phyloP scores from a whole-genome alignment of 2,329 filamentous ascomycete species.

The Xylaria sp. region DNA sequence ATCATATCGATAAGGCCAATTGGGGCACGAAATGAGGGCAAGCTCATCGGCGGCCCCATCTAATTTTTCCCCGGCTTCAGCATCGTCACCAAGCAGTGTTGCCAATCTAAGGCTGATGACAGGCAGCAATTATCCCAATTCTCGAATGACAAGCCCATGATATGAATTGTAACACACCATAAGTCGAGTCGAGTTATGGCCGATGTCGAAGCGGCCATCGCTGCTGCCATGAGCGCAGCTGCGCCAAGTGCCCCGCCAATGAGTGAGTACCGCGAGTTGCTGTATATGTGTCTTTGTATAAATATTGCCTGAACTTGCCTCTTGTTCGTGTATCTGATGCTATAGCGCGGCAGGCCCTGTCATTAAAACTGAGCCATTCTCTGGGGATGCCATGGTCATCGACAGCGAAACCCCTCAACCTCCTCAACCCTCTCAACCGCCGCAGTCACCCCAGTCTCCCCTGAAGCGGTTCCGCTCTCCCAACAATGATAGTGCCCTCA shows the following conservation, averaged over 20 bases:
- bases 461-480: slow-evolving; percentile 47
- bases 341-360: slow-evolving; percentile 41
- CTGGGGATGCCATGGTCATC: slow-evolving; percentile 42
- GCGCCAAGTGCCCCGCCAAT: slow-evolving; percentile 37
- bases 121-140: slow-evolving; percentile 24
- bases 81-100: slow-evolving; percentile 23
- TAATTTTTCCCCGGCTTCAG: slow-evolving; percentile 45
- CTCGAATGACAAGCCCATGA: slow-evolving; percentile 19
- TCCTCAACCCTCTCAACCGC: neutral
- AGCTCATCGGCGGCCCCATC: slow-evolving; percentile 45
- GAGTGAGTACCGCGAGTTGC: slow-evolving; percentile 38
- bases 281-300: neutral
- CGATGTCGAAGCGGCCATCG: slow-evolving; percentile 49
- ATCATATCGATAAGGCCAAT: slow-evolving; percentile 44
- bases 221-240: slow-evolving; percentile 47
- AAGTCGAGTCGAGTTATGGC: slow-evolving; percentile 44
- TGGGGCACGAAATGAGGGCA: slow-evolving; percentile 50
- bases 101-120: slow-evolving; percentile 12
- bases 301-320: neutral
- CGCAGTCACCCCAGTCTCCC: slow-evolving; percentile 36
- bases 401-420: slow-evolving; percentile 38
- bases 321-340: slow-evolving; percentile 28
- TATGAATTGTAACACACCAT: slow-evolving; percentile 29
- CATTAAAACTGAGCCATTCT: slow-evolving; percentile 47
- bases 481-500: slow-evolving; percentile 32